Conservation (phyloP, 345 rosid species). For the Carallia pectinifolia region DNA sequence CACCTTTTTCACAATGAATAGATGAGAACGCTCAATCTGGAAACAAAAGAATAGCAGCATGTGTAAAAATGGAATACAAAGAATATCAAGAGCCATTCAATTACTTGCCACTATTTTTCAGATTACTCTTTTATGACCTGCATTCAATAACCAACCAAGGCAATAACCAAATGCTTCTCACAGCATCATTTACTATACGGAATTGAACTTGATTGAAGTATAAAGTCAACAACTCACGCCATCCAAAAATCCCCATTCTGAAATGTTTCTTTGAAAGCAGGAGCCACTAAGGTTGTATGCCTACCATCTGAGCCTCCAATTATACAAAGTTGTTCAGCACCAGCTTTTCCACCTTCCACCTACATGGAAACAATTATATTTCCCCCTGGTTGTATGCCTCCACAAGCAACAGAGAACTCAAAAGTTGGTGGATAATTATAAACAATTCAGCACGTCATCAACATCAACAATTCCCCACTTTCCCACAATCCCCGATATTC, state of each 20-base stretch:
- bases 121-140: background rate
- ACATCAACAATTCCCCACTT: constrained; percentile 92
- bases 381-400: background rate
- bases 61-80: background rate
- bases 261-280: constrained; percentile 78
- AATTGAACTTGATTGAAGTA: background rate
- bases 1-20: no score
- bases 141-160: background rate
- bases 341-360: constrained; percentile 49
- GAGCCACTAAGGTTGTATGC: constrained; percentile 76
- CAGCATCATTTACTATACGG: background rate
- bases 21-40: no score
- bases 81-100: background rate
- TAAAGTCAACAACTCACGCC: constrained; percentile 56
- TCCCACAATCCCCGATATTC: constrained; percentile 72
- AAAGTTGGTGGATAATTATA: constrained; percentile 41
- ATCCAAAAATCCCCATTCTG: constrained; percentile 84
- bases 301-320: constrained; percentile 99
- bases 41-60: background rate
- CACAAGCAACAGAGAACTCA: background rate
- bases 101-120: background rate
- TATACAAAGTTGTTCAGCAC: constrained; percentile 53
- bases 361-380: constrained; percentile 19
- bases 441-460: constrained; percentile 77
- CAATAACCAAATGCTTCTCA: no score